Conservation (phyloP, 116 monocot species). For the Dioscorea cayenensis region DNA sequence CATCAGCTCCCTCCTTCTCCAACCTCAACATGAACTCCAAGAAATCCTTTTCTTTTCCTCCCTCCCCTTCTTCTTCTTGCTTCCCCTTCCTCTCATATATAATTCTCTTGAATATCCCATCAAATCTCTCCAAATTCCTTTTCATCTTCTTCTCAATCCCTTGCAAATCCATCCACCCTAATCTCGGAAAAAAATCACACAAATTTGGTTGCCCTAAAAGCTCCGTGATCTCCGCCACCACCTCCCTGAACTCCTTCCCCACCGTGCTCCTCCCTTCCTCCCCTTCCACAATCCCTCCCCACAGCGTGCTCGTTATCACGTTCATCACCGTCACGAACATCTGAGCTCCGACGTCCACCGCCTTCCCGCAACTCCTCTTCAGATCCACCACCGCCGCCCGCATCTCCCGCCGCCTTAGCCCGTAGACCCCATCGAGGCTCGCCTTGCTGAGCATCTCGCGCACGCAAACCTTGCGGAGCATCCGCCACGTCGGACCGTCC, state of each 20-base stretch:
- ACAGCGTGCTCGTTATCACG: conserved; percentile 14
- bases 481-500: not conserved
- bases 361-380: not conserved
- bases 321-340: conserved; percentile 14
- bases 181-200: conserved; percentile 12
- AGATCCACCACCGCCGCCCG: not conserved
- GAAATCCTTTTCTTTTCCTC: conserved; percentile 5
- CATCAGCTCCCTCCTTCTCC: not conserved
- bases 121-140: not conserved
- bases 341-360: conserved; percentile 2
- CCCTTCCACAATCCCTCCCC: conserved; percentile 3
- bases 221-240: conserved; percentile 5
- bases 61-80: not conserved
- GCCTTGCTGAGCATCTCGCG: conserved; percentile 4
- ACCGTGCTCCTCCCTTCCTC: not conserved
- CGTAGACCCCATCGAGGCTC: conserved; percentile 12
- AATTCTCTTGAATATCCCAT: conserved; percentile 5
- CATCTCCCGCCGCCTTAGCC: conserved; percentile 12
- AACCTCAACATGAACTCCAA: conserved; percentile 10
- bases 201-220: conserved; percentile 7
- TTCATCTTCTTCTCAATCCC: conserved; percentile 5
- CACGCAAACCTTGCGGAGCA: conserved; percentile 12
- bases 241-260: conserved; percentile 5
- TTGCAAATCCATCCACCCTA: conserved; percentile 20
- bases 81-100: not conserved